Percentiles rank a stretch among this genome's conserved stretches.
Evolutionary conservation across 2,329 filamentous ascomycete species (phyloP).

Genomic region (Aspergillus transmontanensis): DNA sequence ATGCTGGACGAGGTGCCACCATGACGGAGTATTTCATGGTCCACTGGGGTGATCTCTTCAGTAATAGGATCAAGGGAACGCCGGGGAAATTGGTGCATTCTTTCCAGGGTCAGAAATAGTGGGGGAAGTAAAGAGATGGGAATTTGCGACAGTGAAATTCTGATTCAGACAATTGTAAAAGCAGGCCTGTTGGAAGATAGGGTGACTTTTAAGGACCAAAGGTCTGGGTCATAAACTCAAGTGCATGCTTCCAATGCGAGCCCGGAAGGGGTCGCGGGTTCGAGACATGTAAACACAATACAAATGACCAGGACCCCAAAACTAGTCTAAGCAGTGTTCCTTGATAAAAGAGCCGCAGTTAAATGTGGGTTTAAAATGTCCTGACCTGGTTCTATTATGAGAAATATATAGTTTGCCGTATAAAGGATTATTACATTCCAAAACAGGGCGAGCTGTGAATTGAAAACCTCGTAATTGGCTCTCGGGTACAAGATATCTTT

Average conservation of each 20-base stretch:
- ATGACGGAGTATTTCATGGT: conserved; percentile 9
- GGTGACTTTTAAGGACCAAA: background rate
- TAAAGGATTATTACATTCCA: background rate
- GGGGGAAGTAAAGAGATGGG: background rate
- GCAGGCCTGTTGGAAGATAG: background rate
- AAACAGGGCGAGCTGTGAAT: background rate
- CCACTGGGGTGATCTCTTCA: conserved; percentile 10
- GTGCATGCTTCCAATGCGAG: background rate
- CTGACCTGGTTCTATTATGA: background rate
- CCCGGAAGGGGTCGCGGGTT: background rate
- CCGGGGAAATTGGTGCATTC: background rate
- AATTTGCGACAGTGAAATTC: background rate
- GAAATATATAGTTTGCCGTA: background rate
- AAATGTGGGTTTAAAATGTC: background rate
- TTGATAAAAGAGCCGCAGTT: background rate
- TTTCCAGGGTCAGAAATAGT: background rate
- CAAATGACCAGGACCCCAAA: background rate
- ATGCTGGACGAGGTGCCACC: conserved; percentile 8
- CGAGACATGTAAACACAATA: background rate
- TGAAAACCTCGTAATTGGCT: background rate
- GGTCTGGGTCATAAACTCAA: background rate
- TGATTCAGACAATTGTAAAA: background rate
- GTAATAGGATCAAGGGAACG: conserved; percentile 2
- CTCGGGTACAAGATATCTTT: background rate
- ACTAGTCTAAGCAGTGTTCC: background rate